Conservation (phyloP, 352 stramenopile genomes). For the Globisporangium echinulatum region DNA sequence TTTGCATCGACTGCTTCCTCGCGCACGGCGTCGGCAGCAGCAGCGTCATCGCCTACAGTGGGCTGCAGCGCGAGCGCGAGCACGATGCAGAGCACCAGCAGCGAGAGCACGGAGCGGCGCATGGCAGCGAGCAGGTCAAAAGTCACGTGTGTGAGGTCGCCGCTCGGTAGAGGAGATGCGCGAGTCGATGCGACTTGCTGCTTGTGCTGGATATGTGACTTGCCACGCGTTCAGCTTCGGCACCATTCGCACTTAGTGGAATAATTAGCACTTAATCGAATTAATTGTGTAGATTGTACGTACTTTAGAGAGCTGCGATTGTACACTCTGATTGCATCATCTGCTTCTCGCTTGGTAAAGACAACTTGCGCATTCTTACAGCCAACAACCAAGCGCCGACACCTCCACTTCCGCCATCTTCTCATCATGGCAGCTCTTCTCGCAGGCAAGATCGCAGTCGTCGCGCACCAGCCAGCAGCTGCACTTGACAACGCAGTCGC, state of each 20-base stretch:
- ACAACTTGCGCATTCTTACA: not conserved
- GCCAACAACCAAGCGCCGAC: not conserved
- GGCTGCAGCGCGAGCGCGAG: constrained; percentile 19
- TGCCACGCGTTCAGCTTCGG: not conserved
- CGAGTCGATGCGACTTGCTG: too few relatives aligned
- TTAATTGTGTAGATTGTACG: not conserved
- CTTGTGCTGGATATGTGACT: too few relatives aligned
- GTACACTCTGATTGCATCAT: not conserved
- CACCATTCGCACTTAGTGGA: not conserved
- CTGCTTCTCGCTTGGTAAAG: not conserved
- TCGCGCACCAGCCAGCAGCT: not conserved
- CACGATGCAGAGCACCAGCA: constrained; percentile 42
- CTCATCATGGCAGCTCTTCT: not conserved
- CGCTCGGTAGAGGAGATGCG: not conserved
- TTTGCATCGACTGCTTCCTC: constrained; percentile 39
- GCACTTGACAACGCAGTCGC: not conserved
- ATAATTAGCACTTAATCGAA: not conserved
- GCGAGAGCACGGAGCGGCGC: constrained; percentile 31
- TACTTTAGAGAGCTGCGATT: not conserved
- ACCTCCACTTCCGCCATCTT: not conserved
- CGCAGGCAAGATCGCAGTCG: not conserved
- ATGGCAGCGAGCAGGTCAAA: constrained; percentile 15
- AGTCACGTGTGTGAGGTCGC: too few relatives aligned
- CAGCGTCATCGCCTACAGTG: constrained; percentile 18
- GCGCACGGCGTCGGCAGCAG: constrained; percentile 14